Evolutionary conservation across 352 stramenopile species (phyloP), one percentile per base, ranked within the genome.

Genomic region (Pythium folliculosum): DNA sequence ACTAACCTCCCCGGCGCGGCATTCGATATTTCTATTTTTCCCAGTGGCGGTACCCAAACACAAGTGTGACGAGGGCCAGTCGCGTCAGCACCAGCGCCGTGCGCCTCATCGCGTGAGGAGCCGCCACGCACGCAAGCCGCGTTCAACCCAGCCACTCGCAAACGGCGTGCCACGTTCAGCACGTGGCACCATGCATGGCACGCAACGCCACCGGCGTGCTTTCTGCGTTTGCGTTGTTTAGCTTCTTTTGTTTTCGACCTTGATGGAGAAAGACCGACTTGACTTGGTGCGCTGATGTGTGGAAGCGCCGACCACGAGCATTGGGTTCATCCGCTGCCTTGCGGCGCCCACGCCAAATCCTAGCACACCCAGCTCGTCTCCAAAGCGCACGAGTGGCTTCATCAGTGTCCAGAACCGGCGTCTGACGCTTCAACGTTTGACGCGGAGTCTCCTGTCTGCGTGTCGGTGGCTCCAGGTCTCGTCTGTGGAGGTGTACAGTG

Each of bases 391-490:
- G 47, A 52, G 44, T 25, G 9, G 21, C 47, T 52, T 27, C 8
- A 8, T 1, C n/a, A 55, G 37, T 17, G 30, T 37, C 49, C 25
- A 55, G 49, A 8, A 19, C 49, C 10, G n/a, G 21, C 8, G 37
- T 12, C 49, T n/a, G 10, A 17, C 49, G 25, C 49, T 55, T 55
- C 49, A 55, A 55, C 49, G 49, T 55, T 55, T 37, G 49, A 55
- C 49, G 23, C 49, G 7, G 13, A 35, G 14, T n/a, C 49, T 43
- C 10, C 37, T 43, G 35, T 40, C n/a, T n/a, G 27, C 27, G 27
- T 32, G 27, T 5, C 27, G 27, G 27, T 32, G 27, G 27, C 27
- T 32, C 27, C n/a, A n/a, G n/a, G 45, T 14, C 22, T 32, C 47
- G 27, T 2, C 27, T 32, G 27, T 32, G 27, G 27, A 5, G 27